phyloP scores from a whole-genome alignment of 2,329 filamentous ascomycete genomes.

The Aspergillus ruber region DNA sequence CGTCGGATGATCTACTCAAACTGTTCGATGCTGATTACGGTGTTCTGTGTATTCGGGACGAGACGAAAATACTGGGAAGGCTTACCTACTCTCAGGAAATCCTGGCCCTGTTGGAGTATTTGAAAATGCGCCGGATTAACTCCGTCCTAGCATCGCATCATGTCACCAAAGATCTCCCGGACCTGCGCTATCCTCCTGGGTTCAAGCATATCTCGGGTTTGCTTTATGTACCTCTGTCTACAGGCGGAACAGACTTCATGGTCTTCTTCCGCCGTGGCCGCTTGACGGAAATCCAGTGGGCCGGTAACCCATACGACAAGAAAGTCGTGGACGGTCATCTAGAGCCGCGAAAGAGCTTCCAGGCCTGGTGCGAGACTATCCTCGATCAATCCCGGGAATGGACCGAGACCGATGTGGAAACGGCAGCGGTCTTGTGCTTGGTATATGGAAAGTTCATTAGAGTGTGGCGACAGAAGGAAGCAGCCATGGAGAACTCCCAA shows the following conservation, averaged over 20 bases:
- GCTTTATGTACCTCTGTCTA: slow-evolving; percentile 72
- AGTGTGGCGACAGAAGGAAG: slow-evolving; percentile 87
- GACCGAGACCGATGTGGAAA: slow-evolving; percentile 84
- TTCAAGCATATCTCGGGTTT: slow-evolving; percentile 73
- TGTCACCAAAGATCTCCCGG: slow-evolving; percentile 68
- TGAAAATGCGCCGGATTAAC: slow-evolving; percentile 67
- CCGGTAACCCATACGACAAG: slow-evolving; percentile 53
- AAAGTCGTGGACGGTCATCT: slow-evolving; percentile 68
- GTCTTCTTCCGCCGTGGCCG: slow-evolving; percentile 78
- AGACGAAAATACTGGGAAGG: slow-evolving; percentile 77
- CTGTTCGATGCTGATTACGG: slow-evolving; percentile 86
- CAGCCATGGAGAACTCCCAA: slow-evolving; percentile 72
- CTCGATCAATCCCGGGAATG: slow-evolving; percentile 78
- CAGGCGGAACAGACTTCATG: slow-evolving; percentile 74
- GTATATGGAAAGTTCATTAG: slow-evolving; percentile 89
- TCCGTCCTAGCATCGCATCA: slow-evolving; percentile 75
- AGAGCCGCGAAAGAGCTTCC: slow-evolving; percentile 76
- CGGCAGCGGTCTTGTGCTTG: slow-evolving; percentile 76
- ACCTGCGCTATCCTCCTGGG: slow-evolving; percentile 70
- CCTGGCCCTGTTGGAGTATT: slow-evolving; percentile 75
- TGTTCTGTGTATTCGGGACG: slow-evolving; percentile 74
- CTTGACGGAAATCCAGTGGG: slow-evolving; percentile 75
- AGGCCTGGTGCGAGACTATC: slow-evolving; percentile 73
- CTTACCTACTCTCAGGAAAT: slow-evolving; percentile 74
- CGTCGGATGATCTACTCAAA: slow-evolving; percentile 75